These are phyloP conservation scores for Aotearoamyces nothofagi DNA, from an alignment of 2,329 filamentous ascomycete genomes.

Conservation along the genomic window DNA sequence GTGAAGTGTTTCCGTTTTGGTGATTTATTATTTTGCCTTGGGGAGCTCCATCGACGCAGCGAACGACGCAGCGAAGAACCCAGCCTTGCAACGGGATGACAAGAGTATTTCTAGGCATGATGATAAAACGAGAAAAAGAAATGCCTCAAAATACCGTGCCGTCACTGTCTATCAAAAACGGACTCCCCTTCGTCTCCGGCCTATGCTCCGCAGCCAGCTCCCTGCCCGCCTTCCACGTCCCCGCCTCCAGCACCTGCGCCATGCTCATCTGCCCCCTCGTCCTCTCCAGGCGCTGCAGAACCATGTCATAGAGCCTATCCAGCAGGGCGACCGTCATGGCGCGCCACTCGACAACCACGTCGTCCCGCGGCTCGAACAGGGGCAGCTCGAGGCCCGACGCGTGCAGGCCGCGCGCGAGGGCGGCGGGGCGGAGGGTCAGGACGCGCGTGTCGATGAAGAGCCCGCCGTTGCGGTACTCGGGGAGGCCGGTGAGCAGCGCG, in stretches of 20 bases:
- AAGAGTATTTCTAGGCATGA: too few relatives aligned
- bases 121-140: too few relatives aligned
- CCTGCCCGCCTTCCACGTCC: constrained; percentile 96
- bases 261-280: constrained; percentile 59
- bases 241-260: constrained; percentile 85
- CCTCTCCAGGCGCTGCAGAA: constrained; percentile 49
- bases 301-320: constrained; percentile 53
- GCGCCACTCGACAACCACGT: constrained; percentile 69
- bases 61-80: too few relatives aligned
- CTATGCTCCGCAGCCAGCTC: constrained; percentile 92
- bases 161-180: constrained; percentile 91
- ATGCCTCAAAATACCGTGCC: constrained; percentile 97
- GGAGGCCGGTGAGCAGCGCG: constrained; percentile 72
- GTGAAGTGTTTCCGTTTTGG: too few relatives aligned
- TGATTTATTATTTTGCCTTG: too few relatives aligned
- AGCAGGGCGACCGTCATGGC: constrained; percentile 62
- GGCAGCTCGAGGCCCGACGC: too few relatives aligned
- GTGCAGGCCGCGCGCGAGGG: constrained; percentile 54
- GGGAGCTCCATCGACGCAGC: too few relatives aligned
- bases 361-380: constrained; percentile 57
- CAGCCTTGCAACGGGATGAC: too few relatives aligned
- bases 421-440: constrained; percentile 56
- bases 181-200: constrained; percentile 91
- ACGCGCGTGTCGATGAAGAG: constrained; percentile 76
- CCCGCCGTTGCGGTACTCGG: constrained; percentile 86